Evolutionary conservation across 495 filamentous ascomycete genomes (phyloP), one percentile per base, ranked within the genome.

Genomic region (Amorphotheca resinae): DNA sequence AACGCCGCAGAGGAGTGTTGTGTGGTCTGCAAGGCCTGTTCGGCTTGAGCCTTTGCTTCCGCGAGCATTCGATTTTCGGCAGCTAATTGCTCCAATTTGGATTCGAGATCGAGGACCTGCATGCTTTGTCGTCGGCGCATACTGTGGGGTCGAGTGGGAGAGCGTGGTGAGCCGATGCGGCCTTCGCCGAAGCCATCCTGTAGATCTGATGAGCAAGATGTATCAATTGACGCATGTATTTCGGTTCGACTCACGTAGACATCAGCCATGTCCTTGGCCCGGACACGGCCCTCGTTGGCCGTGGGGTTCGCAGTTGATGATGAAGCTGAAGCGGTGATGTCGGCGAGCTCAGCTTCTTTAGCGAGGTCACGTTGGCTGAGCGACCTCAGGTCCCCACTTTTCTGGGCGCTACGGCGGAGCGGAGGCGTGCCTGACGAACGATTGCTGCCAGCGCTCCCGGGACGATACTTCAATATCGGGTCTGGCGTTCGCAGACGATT

Each of bases 171-270:
- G 55, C 70, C 69, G 51, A 79, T 84, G 56, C 76, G 86, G 63
- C 82, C 85, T 61, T 94, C 88, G 62, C 93, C 91, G 70, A 77
- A 93, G 63, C 84, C 89, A 76, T 95, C 87, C 87, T 94, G 62
- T 42, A 45, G 15, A 20, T 12, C 2, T 42, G 7, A 36, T 46
- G 18, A 45, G 39, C 36, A 40, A 17, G 33, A 34, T 37, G 15
- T 14, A 33, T 23, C 15, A 20, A 42, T 23, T 32, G 41, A n/a
- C n/a, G n/a, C n/a, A n/a, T n/a, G 25, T 16, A 23, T 37, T 30
- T 38, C 7, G 14, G 17, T 40, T 47, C 3, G 36, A 82, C 87
- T 79, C 77, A 95, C 87, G 66, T 83, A 93, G 67, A 93, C 82
- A 72, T 93, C 84, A 57, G 82, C 70, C 87, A 93, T 93, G 66